Evolutionary conservation across 23 red algal species (phyloP), one percentile per base, ranked within the genome.

Genomic region (Agarophyton chilense): DNA sequence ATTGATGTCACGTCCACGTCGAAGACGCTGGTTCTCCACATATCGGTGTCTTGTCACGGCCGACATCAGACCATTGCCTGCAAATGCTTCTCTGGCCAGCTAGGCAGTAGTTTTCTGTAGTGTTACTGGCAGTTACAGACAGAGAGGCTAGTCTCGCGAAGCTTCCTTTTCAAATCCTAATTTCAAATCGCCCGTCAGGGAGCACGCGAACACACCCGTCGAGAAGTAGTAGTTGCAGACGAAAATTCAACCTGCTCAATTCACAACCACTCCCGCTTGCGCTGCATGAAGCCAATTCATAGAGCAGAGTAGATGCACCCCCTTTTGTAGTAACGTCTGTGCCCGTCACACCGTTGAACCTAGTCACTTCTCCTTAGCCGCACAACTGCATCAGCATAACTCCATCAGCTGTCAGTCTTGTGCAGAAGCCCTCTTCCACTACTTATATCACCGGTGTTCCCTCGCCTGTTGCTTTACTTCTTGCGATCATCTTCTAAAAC

Each of bases 161-260:
- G 60, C 32, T 36, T 14, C 32, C 4, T 65, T 65, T 65, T 65
- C 31, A 36, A 65, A 65, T 65, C 33, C 29, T 31, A 65, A 65
- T 65, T 65, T 65, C 60, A 65, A 65, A 65, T 31, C 32, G 18
- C 4, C 56, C 56, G 24, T 10, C 56, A 32, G 24, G 31, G 26
- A 3, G 31, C 60, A 65, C 13, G 29, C 31, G 60, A 26, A 17
- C 60, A 36, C 60, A 65, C 31, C 60, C 31, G 31, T 36, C 56
- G 1, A 61, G 31, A 31, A 6, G 52, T n/a, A 55, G 4, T 17
- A 6, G 18, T 55, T 19, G 52, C 52, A 17, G 8, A 11, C 52
- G 35, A 65, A 65, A 65, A 65, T 65, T 65, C 60, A 65, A 36
- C 31, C n/a, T 18, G 60, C 56, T 61, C 60, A 65, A 65, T 65